These are phyloP conservation scores for Arthrobotrys sphaeroides DNA, from an alignment of 2,329 filamentous ascomycete genomes.

Conservation along the genomic window DNA sequence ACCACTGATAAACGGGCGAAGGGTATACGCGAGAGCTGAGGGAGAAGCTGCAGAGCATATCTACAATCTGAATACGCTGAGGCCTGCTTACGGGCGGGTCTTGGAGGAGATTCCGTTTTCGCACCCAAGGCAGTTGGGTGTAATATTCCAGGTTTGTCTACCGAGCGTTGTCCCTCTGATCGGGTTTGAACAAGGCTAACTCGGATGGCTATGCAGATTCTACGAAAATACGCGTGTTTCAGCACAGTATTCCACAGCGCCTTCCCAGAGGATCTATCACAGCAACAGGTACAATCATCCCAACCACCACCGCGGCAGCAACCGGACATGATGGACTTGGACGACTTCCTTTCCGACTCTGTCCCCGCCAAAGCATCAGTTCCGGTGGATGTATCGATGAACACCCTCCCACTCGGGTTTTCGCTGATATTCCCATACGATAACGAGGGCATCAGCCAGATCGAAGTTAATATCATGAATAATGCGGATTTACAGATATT, in stretches of 20 bases:
- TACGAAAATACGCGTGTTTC: conserved; percentile 79
- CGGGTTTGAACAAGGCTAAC: background rate
- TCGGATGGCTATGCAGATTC: conserved; percentile 58
- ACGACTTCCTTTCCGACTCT: conserved; percentile 46
- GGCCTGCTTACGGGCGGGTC: conserved; percentile 75
- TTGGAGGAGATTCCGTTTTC: conserved; percentile 77
- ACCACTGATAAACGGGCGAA: conserved; percentile 27
- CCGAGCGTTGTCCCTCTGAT: background rate
- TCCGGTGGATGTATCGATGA: conserved; percentile 46
- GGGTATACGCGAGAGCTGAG: conserved; percentile 57
- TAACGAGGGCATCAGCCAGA: conserved; percentile 29
- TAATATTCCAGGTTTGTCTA: conserved; percentile 70
- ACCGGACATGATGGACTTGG: conserved; percentile 49
- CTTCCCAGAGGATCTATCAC: conserved; percentile 27
- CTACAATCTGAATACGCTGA: conserved; percentile 75
- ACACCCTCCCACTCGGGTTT: conserved; percentile 34
- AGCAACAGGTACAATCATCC: background rate
- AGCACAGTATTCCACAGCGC: conserved; percentile 67
- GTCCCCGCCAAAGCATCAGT: conserved; percentile 2
- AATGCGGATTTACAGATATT: conserved; percentile 32
- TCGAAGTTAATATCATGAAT: conserved; percentile 41
- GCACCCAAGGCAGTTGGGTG: conserved; percentile 78
- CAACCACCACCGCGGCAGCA: conserved; percentile 13
- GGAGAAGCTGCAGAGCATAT: conserved; percentile 59
- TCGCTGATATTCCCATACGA: conserved; percentile 41